Base-by-base conservation (phyloP, 2,329 filamentous ascomycete genomes). In the Colletotrichum godetiae region DNA sequence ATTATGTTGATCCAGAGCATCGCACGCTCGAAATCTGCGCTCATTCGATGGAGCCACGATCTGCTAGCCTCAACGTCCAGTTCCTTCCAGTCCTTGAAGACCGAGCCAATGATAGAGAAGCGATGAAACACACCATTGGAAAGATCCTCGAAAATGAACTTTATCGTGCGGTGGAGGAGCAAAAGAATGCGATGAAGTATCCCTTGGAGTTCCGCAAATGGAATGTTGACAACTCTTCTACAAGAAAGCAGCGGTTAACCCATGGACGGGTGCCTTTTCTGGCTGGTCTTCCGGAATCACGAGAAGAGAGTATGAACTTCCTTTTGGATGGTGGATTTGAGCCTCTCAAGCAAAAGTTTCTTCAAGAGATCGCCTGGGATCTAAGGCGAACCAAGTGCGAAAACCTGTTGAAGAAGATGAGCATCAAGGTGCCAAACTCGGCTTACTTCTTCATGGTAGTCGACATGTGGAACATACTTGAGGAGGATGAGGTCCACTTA, bases 1-100 rank as follows among this genome's bases (percentile, higher is more conserved):
- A 88, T 42, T 86, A 86, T 31, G 49, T 78, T 0, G 86, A 90
- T 8, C 74, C 79, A 72, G 67, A 86, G 46, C 86, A 93, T 57
- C 85, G 91, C 2, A 93, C 91, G 0, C 91, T 95, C 29, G 92
- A 95, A 75, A 86, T 95, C 5, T 84, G 88, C 4, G 85, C 84
- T 4, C 81, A 82, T 8, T 88, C 88, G 0, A 80, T 81, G 0
- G 81, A 84, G 3, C 83, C 89, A 4, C 85, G 79, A 13, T 81
- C 89, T 0, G 90, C 91, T 0, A 83, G 85, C 0, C 82, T 95
- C 0, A 94, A 95, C 76, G 82, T 88, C 0, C 92, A 94, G 33
- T 91, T 95, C 62, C 86, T 96, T 2, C 89, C 91, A 0, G 89
- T 96, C 0, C 81, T 96, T 0, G 84, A 91, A 22, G 89, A 92